Conservation (phyloP, 345 rosid species). For the Leavenworthia alabamica region DNA sequence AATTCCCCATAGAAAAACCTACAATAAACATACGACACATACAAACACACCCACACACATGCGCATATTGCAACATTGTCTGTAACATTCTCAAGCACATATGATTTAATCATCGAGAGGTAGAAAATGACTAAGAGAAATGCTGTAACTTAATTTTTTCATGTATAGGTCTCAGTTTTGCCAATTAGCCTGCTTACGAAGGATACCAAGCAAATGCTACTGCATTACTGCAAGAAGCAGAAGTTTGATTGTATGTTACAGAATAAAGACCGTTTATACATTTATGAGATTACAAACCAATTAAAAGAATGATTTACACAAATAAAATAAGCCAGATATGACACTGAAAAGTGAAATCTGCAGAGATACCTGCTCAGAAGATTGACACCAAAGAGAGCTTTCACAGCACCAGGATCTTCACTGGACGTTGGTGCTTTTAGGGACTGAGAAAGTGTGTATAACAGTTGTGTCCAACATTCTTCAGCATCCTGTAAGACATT, state of each 20-base stretch:
- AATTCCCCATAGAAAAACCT: background rate
- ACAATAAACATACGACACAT: background rate
- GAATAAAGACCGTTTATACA: background rate
- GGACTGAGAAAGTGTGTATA: conserved; percentile 88
- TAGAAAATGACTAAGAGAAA: background rate
- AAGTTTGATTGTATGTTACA: background rate
- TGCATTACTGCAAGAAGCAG: background rate
- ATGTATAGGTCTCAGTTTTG: background rate
- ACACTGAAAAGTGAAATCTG: background rate
- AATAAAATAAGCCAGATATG: background rate
- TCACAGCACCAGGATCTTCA: conserved; percentile 59
- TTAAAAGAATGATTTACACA: background rate
- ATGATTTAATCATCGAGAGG: background rate
- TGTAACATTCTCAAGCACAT: background rate
- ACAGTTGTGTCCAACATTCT: conserved; percentile 96
- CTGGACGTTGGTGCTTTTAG: conserved; percentile 61
- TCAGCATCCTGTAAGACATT: conserved; percentile 75
- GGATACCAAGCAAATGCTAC: conserved; percentile 2
- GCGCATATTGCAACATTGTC: background rate
- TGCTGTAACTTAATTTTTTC: background rate
- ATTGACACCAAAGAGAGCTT: conserved; percentile 75
- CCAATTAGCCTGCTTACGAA: background rate
- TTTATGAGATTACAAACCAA: background rate
- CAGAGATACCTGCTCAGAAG: conserved; percentile 67
- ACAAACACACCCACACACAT: background rate